Evolutionary conservation across 305 asterid species (phyloP).

Genomic region (Solanum hybrid): DNA sequence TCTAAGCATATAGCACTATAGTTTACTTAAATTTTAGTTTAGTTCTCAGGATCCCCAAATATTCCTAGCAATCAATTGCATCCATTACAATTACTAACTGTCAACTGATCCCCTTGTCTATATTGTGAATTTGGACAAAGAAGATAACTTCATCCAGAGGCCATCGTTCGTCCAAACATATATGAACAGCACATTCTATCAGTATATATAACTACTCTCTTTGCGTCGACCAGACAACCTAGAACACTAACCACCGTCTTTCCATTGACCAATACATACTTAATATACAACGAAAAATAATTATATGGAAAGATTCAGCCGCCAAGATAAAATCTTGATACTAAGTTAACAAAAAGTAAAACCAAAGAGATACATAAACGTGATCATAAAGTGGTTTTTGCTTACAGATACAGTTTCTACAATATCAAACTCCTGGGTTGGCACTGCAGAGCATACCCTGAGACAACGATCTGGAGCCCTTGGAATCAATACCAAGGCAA

Average conservation of each 20-base stretch:
- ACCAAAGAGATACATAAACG: neutral
- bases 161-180: neutral
- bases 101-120: neutral
- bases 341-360: neutral
- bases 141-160: neutral
- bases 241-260: neutral
- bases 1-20: neutral
- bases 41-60: neutral
- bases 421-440: constrained; percentile 94
- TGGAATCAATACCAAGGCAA: constrained; percentile 56
- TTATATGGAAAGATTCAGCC: neutral
- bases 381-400: constrained; percentile 10
- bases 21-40: neutral
- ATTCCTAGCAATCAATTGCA: neutral
- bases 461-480: constrained; percentile 84
- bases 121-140: neutral
- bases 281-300: neutral
- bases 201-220: neutral
- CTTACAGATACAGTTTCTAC: constrained; percentile 60
- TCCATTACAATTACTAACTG: neutral
- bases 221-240: neutral
- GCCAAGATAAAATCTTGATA: neutral
- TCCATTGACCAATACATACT: neutral
- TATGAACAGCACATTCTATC: neutral
- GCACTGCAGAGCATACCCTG: constrained; percentile 98